phyloP scores from a whole-genome alignment of 176 grass and related monocot genomes.

The Cenchrus americanus region DNA sequence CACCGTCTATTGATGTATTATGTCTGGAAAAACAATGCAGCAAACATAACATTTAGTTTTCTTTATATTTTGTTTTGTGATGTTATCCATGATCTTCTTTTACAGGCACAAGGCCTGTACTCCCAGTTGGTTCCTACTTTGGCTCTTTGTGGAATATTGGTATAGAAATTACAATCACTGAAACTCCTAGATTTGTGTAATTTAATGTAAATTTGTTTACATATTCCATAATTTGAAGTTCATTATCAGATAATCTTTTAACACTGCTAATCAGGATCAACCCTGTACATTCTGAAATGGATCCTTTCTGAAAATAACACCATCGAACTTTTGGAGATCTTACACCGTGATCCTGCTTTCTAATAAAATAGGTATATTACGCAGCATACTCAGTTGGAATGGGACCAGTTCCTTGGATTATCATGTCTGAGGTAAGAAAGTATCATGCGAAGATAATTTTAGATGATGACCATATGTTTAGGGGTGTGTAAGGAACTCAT shows the following conservation, averaged over 20 bases:
- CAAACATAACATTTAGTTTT: background rate
- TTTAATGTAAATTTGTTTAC: background rate
- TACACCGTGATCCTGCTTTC: conserved; percentile 19
- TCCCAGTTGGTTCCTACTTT: conserved; percentile 52
- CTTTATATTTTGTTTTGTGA: conserved; percentile 11
- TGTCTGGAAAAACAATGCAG: background rate
- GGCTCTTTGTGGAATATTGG: conserved; percentile 78
- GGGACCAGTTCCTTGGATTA: conserved; percentile 86
- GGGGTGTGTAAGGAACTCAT: background rate
- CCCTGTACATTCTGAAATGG: background rate
- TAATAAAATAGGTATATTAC: conserved; percentile 67
- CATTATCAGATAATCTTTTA: background rate
- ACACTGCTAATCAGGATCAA: background rate
- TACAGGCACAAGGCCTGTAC: conserved; percentile 60
- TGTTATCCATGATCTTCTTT: conserved; percentile 23
- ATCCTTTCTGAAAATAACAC: background rate
- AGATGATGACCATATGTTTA: background rate
- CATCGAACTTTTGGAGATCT: conserved; percentile 1
- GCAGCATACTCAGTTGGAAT: conserved; percentile 73
- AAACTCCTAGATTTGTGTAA: background rate
- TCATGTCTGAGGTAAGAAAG: conserved; percentile 78
- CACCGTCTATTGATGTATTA: background rate
- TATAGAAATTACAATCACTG: conserved; percentile 7
- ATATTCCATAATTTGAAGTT: background rate
- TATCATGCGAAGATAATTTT: background rate